Base-by-base conservation (phyloP, 495 filamentous ascomycete genomes). In the Hypoxylon crocopeplum region DNA sequence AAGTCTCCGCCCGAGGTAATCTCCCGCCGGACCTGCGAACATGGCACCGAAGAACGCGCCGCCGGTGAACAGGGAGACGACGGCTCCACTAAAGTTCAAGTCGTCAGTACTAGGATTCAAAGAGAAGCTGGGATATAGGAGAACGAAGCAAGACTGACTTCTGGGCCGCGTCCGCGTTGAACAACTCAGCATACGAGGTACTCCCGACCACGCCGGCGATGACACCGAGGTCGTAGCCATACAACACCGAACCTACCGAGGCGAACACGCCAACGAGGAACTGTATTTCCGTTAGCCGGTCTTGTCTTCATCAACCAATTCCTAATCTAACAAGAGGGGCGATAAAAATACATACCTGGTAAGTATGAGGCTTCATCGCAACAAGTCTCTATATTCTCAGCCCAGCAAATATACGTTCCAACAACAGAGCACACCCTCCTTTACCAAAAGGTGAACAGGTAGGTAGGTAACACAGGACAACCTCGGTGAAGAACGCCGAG, bases 61-160 rank as follows among this genome's bases (percentile, higher is more conserved):
- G 42, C 86, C 86, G 0, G 86, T 90, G 71, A 90, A 90, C 38
- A 89, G 72, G 0, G 86, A 86, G 12, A 89, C 86, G 0, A 89
- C 86, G 27, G 86, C 75, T 45, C 86, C 86, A 39, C 83, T 87
- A 50, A 1, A 13, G 27, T 21, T 13, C 36, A n/a, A 13, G 8
- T 30, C 19, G 42, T 62, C 21, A 64, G 34, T 10, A 15, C 12
- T n/a, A n/a, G n/a, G n/a, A n/a, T n/a, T 2, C 15, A 38, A 5
- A 5, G 6, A 15, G 39, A 2, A 15, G 7, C 5, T 13, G n/a
- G n/a, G 15, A 8, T 20, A 39, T 4, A 42, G 29, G 19, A 16
- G 16, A 13, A 1, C 8, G 24, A 30, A 2, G 52, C 24, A 15
- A 20, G 56, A 53, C 78, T 73, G 52, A 87, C 84, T 72, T 84